phyloP scores from a whole-genome alignment of 805 yeast genomes.

The Scheffersomyces stipitis region DNA sequence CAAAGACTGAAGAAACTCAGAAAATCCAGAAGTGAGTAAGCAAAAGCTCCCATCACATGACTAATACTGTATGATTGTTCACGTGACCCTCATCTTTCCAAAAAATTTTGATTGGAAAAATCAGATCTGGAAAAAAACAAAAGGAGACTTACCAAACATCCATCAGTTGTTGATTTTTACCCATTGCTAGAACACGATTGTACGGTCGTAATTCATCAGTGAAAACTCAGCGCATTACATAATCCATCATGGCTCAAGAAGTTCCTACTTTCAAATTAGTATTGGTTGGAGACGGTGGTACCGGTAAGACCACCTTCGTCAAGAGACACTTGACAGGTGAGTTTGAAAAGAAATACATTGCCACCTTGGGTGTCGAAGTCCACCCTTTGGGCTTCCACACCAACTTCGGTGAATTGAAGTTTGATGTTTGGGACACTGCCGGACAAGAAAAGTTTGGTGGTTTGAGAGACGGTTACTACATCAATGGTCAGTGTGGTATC shows the following conservation, averaged over 20 bases:
- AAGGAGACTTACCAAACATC: no score
- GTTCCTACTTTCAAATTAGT: constrained; percentile 98
- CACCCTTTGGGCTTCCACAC: constrained; percentile 98
- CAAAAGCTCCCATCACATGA: no score
- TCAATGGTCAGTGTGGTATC: constrained; percentile 99
- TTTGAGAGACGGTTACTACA: constrained; percentile 98
- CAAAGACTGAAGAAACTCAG: no score
- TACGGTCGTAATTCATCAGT: no score
- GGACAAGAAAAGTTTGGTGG: constrained; percentile 99
- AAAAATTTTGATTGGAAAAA: no score
- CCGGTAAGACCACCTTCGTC: constrained; percentile 99
- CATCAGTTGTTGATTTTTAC: no score
- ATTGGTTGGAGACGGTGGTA: constrained; percentile 99
- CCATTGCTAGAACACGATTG: no score
- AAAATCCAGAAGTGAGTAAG: no score
- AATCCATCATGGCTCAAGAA: constrained; percentile 47
- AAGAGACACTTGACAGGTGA: constrained; percentile 99
- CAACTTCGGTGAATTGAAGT: constrained; percentile 97
- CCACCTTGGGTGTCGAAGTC: constrained; percentile 99
- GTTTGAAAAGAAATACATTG: constrained; percentile 97
- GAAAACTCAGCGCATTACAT: no score
- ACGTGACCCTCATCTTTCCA: no score
- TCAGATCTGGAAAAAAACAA: neutral
- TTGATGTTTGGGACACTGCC: constrained; percentile 99
- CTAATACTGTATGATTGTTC: no score